Evolutionary conservation across 2,329 filamentous ascomycete species (phyloP), one percentile per base, ranked within the genome.

Genomic region (Stachybotrys chlorohalonatus): DNA sequence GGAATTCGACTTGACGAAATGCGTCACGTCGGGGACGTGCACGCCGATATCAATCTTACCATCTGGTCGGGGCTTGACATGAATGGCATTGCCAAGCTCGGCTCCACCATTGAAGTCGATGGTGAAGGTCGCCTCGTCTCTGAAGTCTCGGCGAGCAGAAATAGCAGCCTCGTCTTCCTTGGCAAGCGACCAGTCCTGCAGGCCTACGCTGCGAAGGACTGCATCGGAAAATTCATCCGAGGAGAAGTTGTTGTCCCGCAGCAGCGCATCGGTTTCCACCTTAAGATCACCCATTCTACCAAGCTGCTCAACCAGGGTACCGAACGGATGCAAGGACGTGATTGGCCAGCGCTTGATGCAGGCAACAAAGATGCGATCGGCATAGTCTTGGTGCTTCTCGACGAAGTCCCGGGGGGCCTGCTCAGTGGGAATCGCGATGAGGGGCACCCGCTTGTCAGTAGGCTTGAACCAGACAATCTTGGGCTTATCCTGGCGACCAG

Each of bases 401-500:
- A 99, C 94, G 65, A 99, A 99, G 73, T 97, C 94, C 42, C 91
- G 87, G 17, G 94, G 94, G 8, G 94, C 94, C 74, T 99, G 94
- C 71, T 99, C 94, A 3, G 94, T 99, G 1, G 94, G 94, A 60
- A 99, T 99, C 53, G 94, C 94, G 71, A 99, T 99, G 61, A 99
- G 79, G 52, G 94, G 94, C 51, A 99, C 94, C 67, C 94, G 90
- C 82, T 99, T 97, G 75, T 99, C 94, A 1, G 94, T 99, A 56
- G 94, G 94, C 79, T 99, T 99, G 78, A 99, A 99, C 94, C 94
- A 99, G 47, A 99, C 94, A 73, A 99, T 99, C 84, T 99, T 99
- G 59, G 94, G 94, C 75, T 96, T 96, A 60, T 99, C 94, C 69
- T 95, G 91, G 53, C 73, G 71, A 53, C 92, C 89, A 60, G 87